phyloP scores from a whole-genome alignment of 2,329 filamentous ascomycete species.

The Daldinia sp. region DNA sequence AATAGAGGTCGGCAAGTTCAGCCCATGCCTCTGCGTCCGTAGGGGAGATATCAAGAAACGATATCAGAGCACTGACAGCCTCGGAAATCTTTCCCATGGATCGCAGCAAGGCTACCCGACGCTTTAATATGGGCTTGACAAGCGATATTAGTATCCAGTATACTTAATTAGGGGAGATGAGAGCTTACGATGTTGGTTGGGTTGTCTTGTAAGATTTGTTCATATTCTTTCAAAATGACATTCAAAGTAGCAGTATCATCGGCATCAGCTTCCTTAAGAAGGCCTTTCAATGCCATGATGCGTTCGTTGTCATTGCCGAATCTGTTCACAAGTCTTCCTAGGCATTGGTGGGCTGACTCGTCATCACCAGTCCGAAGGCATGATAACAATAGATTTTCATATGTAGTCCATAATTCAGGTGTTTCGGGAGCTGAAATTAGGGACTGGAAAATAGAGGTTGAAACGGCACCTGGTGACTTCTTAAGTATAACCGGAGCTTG shows the following conservation, averaged over 20 bases:
- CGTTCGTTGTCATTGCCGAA: conserved; percentile 89
- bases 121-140: conserved; percentile 81
- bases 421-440: conserved; percentile 73
- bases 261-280: conserved; percentile 87
- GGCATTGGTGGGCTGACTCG: conserved; percentile 77
- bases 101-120: conserved; percentile 82
- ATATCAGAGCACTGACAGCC: conserved; percentile 78
- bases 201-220: conserved; percentile 78
- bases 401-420: conserved; percentile 83
- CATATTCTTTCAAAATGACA: conserved; percentile 80
- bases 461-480: conserved; percentile 66
- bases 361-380: conserved; percentile 89
- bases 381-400: conserved; percentile 88
- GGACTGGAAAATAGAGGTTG: conserved; percentile 65
- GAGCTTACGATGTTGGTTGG: conserved; percentile 80
- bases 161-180: conserved; percentile 10
- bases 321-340: conserved; percentile 80
- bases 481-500: conserved; percentile 69
- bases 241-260: conserved; percentile 73
- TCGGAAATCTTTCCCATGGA: conserved; percentile 77
- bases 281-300: conserved; percentile 82
- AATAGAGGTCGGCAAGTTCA: conserved; percentile 89
- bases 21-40: conserved; percentile 95
- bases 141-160: conserved; percentile 17
- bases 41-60: conserved; percentile 83